Evolutionary conservation across 495 filamentous ascomycete genomes (phyloP), one percentile per base, ranked within the genome.

Genomic region (Rostrohypoxylon terebratum): DNA sequence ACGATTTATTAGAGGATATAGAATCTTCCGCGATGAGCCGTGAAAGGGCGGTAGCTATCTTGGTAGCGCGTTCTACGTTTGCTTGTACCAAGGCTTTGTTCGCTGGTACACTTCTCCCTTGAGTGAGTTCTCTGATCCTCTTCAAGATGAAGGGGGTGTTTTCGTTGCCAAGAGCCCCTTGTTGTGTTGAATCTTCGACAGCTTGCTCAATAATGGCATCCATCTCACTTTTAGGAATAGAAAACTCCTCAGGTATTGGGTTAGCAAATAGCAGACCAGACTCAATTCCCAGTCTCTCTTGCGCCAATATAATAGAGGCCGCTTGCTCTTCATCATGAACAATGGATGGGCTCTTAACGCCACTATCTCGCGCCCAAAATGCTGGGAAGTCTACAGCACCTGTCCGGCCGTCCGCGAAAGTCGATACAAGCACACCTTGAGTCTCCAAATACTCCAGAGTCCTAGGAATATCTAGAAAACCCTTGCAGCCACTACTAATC

Each of bases 381-480:
- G 92, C 92, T 1, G 96, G 96, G 70, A 97, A 92, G 75, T 96
- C 91, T 18, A 97, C 78, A 33, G 78, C 71, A 1, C 87, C 88
- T 44, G 81, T 80, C 40, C 90, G 85, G 5, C 90, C 91, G 81
- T 96, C 93, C 3, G 93, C 89, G 84, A 98, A 99, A 0, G 96
- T 97, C 20, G 89, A 89, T 4, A 97, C 94, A 53, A 89, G 85
- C 31, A 92, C 94, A 5, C 96, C 96, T 78, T 97, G 92, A 0
- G 96, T 99, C 79, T 99, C 96, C 16, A 99, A 87, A 72, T 92
- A 97, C 81, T 99, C 96, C 1, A 99, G 84, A 1, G 96, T 99
- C 61, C 91, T 85, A 6, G 92, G 91, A 66, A 98, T 91, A 75
- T 99, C 96, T 9, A 99, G 82, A 78, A 99, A 99, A 73, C 96